Percentiles rank a stretch among this genome's conserved stretches.
These are phyloP conservation scores for Fusarium heterosporum DNA, from an alignment of 2,329 filamentous ascomycete genomes.

Conservation along the genomic window DNA sequence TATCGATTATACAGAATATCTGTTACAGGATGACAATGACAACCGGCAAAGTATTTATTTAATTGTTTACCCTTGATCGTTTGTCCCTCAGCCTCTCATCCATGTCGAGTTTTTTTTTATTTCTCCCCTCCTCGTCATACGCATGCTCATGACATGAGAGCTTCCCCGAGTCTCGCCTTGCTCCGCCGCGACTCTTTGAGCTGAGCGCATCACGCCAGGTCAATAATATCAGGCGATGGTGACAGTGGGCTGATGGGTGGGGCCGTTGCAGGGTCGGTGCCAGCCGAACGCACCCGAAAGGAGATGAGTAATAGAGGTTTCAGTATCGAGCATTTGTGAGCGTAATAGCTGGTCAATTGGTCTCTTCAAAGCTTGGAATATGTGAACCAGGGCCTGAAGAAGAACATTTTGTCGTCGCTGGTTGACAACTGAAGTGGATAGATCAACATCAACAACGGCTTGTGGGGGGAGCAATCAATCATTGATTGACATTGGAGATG, in stretches of 20 bases:
- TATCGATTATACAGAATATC: constrained; percentile 27
- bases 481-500: constrained; percentile 13
- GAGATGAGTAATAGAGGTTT: background rate
- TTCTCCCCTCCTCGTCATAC: constrained; percentile 15
- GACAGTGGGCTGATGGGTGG: constrained; percentile 45
- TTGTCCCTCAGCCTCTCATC: constrained; percentile 27
- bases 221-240: constrained; percentile 46
- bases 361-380: too few species aligned
- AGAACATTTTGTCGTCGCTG: constrained; percentile 25
- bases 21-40: background rate
- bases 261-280: constrained; percentile 40
- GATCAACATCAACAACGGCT: constrained; percentile 15
- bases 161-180: constrained; percentile 46
- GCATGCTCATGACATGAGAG: constrained; percentile 27
- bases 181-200: constrained; percentile 41
- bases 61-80: constrained; percentile 18
- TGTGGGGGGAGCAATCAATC: constrained; percentile 16
- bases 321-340: too few species aligned
- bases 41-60: constrained; percentile 44
- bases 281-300: constrained; percentile 45
- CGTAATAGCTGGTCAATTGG: too few species aligned
- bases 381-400: too few species aligned
- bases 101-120: constrained; percentile 20
- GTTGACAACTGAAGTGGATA: constrained; percentile 26
- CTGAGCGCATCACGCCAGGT: constrained; percentile 49